Evolutionary conservation across 257 asterid species (phyloP).

Genomic region (Lycium ferocissimum): DNA sequence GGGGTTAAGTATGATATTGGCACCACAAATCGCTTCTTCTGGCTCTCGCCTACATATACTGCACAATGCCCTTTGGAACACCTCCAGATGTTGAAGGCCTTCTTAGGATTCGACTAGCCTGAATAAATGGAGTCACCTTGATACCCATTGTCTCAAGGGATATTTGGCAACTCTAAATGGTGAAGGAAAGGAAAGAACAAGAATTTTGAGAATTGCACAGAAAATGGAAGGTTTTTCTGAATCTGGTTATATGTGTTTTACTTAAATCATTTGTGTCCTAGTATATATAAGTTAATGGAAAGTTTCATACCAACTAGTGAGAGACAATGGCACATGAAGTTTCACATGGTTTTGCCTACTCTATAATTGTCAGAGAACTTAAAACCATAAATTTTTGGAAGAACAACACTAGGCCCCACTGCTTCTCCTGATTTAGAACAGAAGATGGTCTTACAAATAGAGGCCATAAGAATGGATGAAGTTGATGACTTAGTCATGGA

Average conservation of each 20-base stretch:
- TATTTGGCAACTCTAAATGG: neutral
- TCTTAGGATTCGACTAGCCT: neutral
- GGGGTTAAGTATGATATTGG: neutral
- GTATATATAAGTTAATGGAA: neutral
- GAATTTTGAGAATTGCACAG: neutral
- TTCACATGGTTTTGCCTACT: neutral
- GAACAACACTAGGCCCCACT: too few relatives aligned
- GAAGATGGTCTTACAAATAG: neutral
- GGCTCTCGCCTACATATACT: neutral
- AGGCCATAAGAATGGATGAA: neutral
- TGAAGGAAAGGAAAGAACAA: neutral
- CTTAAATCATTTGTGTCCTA: neutral
- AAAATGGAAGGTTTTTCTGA: neutral
- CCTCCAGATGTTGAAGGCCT: neutral
- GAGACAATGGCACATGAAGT: neutral
- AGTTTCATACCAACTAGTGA: neutral
- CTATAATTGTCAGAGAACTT: neutral
- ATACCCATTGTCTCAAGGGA: neutral
- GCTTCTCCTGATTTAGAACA: too few relatives aligned
- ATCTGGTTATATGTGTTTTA: neutral
- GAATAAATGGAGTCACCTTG: conserved; percentile 5
- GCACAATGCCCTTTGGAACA: neutral
- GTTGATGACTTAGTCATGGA: neutral
- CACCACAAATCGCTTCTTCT: neutral
- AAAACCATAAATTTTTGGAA: too few relatives aligned